phyloP scores from a whole-genome alignment of 345 rosid genomes.

The Arabidopsis thaliana region DNA sequence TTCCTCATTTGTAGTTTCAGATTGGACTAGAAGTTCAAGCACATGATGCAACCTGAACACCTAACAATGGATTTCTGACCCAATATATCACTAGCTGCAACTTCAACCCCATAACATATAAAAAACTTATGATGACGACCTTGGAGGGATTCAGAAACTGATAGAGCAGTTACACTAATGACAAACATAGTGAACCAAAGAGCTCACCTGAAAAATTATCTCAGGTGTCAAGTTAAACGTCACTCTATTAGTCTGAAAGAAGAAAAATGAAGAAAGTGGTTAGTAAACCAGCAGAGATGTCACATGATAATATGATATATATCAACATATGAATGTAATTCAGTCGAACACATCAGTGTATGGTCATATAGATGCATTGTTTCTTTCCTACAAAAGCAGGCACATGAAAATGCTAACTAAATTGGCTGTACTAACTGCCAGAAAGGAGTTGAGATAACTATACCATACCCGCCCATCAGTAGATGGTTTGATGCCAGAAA shows the following conservation, averaged over 20 bases:
- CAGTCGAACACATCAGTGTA: conserved; percentile 3
- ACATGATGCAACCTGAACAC: conserved; percentile 21
- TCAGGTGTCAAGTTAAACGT: conserved; percentile 88
- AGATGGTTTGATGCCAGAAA: conserved; percentile 75
- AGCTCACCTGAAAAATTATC: conserved; percentile 79
- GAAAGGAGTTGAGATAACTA: conserved; percentile 30
- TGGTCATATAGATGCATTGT: not conserved
- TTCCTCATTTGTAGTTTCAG: not conserved
- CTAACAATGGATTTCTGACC: not conserved
- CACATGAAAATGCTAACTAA: conserved; percentile 12
- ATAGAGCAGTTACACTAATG: conserved; percentile 15
- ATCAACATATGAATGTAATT: conserved; percentile 3
- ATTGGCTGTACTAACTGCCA: not conserved
- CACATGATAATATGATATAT: not conserved
- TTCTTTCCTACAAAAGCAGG: conserved; percentile 4
- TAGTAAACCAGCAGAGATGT: not conserved
- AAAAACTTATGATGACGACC: not conserved
- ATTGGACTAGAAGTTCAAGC: conserved; percentile 1
- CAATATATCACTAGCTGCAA: conserved; percentile 7
- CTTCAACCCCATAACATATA: conserved; percentile 14
- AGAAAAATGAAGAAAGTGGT: not conserved
- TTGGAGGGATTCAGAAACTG: conserved; percentile 19
- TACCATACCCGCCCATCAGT: conserved; percentile 85
- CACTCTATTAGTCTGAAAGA: conserved; percentile 85
- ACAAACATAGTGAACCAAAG: conserved; percentile 26